These are phyloP conservation scores for Cystofilobasidium capitatum DNA, from an alignment of 768 basidiomycete genomes.

Conservation along the genomic window DNA sequence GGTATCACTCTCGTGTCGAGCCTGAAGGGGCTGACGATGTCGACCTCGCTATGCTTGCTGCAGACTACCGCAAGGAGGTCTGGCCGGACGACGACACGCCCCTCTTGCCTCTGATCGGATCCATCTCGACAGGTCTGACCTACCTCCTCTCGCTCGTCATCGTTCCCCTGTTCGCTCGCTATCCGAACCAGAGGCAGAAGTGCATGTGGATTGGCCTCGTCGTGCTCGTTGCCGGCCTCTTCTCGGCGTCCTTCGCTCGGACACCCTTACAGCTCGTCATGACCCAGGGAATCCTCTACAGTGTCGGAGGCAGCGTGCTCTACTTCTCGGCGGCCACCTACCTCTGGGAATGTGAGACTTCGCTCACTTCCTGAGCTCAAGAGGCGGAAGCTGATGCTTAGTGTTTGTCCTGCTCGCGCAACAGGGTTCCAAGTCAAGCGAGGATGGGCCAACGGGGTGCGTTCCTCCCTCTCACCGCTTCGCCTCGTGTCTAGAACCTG, in stretches of 20 bases:
- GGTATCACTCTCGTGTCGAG: no score
- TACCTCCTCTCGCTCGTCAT: slow-evolving; percentile 1
- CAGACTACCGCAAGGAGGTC: neutral
- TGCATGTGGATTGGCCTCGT: neutral
- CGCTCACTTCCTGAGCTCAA: neutral
- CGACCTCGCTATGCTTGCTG: no score
- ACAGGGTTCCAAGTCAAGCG: no score
- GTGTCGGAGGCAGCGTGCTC: neutral
- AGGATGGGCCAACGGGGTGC: no score
- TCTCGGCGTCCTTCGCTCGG: neutral
- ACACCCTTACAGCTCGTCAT: slow-evolving; percentile 2
- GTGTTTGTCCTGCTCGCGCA: neutral
- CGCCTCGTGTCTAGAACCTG: no score
- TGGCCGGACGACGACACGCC: neutral
- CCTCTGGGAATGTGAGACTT: neutral
- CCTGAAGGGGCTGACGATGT: no score
- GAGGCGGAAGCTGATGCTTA: neutral
- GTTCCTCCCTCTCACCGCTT: no score
- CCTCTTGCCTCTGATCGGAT: neutral
- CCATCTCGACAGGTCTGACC: neutral
- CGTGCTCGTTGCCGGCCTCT: neutral
- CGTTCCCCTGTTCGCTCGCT: slow-evolving; percentile 2
- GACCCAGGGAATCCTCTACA: neutral
- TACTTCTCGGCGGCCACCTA: slow-evolving; percentile 1
- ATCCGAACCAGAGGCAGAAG: neutral